Evolutionary conservation across 2,329 filamentous ascomycete genomes (phyloP), one percentile per base, ranked within the genome.

Genomic region (Colletotrichum truncatum): DNA sequence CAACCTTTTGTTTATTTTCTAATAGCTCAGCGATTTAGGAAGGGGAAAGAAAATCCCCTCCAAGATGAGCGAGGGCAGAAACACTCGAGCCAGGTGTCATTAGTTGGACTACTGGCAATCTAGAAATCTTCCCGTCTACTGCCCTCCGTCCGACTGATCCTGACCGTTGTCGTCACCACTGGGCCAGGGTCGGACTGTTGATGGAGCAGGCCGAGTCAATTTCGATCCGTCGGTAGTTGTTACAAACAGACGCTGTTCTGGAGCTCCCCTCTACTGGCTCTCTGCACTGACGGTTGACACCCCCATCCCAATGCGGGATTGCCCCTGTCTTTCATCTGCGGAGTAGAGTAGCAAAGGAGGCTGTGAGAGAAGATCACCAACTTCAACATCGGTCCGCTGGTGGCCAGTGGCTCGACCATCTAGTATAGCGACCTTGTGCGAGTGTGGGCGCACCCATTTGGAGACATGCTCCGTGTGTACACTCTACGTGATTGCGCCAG

Each of bases 171-270:
- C 48, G 61, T 64, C 61, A 64, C 46, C 38, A 10, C 55, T 61
- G 56, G 46, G 39, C 54, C 56, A 9, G 25, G 16, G 39, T 54
- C 16, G 18, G 32, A 34, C 12, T 53, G 46, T 28, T 54, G 48
- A 61, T 54, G 61, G 39, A 54, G 61, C 32, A 61, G 39, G 11
- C 18, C 18, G 32, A 54, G 23, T 58, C 48, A 54, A 64, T 64
- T 54, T 64, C 56, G 32, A 49, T 60, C 48, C 48, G 46, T 53
- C 61, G 56, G 56, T 64, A 64, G 48, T 61, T 64, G 56, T 61
- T 54, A 53, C 61, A 53, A 64, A 61, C 61, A 61, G 46, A 54
- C 61, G 39, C 18, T 25, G 28, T 60, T 36, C 58, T 49, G 25
- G 61, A 26, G n/a, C n/a, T n/a, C n/a, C 21, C 55, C 56, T 45